Conservation (phyloP, 306 rosid species). For the Rosa multiflora region DNA sequence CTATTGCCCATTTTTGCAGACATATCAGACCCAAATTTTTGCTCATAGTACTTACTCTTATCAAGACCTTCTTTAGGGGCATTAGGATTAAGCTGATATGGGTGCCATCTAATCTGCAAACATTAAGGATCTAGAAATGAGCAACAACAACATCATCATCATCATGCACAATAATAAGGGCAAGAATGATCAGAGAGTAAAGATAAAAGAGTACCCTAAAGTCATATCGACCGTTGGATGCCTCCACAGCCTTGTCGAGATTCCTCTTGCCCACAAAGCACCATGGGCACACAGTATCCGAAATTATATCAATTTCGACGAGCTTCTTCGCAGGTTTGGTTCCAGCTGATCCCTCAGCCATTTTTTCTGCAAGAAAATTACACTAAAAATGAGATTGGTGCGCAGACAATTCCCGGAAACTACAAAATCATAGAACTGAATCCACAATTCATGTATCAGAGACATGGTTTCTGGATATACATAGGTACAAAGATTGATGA, state of each 20-base stretch:
- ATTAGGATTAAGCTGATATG: conserved; percentile 70
- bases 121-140: not conserved
- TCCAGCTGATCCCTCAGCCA: conserved; percentile 45
- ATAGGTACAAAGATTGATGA: not conserved
- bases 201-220: conserved; percentile 53
- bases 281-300: conserved; percentile 93
- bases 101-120: conserved; percentile 80
- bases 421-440: not conserved
- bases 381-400: not conserved
- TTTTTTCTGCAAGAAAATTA: conserved; percentile 30
- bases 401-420: not conserved
- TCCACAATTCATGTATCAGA: not conserved
- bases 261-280: conserved; percentile 82
- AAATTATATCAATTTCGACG: conserved; percentile 59
- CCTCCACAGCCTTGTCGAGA: conserved; percentile 75
- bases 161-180: not conserved
- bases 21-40: conserved; percentile 57
- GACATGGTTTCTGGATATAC: not conserved
- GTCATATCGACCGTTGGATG: conserved; percentile 60
- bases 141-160: not conserved
- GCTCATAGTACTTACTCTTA: conserved; percentile 57
- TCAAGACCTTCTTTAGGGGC: conserved; percentile 83
- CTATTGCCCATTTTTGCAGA: conserved; percentile 57
- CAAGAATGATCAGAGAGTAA: not conserved
- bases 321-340: conserved; percentile 49